Evolutionary conservation across 805 yeast genomes (phyloP).

Genomic region (Pichia sporocuriosa): DNA sequence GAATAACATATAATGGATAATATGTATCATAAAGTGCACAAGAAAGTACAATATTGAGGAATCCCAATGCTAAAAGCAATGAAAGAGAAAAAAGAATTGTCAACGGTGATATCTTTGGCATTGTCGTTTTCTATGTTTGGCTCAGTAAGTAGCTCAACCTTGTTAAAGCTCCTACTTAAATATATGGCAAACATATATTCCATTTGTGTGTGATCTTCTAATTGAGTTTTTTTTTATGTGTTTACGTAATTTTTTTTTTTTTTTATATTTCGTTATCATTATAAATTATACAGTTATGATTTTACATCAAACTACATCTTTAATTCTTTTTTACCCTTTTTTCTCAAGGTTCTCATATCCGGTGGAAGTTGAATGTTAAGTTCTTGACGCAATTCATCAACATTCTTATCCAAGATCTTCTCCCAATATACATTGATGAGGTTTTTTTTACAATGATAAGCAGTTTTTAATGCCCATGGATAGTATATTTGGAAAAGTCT

Average conservation of each 20-base stretch:
- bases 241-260: too few relatives aligned
- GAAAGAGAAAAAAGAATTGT: constrained; percentile 71
- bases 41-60: constrained; percentile 77
- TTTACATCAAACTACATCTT: neutral
- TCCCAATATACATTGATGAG: constrained; percentile 93
- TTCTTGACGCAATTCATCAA: constrained; percentile 61
- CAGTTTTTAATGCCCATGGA: constrained; percentile 82
- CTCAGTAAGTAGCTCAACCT: too few relatives aligned
- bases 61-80: constrained; percentile 78
- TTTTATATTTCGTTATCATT: neutral
- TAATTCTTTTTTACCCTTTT: constrained; percentile 11
- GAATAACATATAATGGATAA: constrained; percentile 71
- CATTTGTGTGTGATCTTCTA: too few relatives aligned
- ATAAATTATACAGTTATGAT: too few relatives aligned
- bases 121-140: too few relatives aligned
- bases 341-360: constrained; percentile 63
- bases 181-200: too few relatives aligned
- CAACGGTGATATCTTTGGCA: constrained; percentile 32
- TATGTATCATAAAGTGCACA: constrained; percentile 85
- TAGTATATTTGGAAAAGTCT: constrained; percentile 64
- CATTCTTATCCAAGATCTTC: constrained; percentile 61
- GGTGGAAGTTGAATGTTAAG: constrained; percentile 75
- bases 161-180: too few relatives aligned
- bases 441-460: constrained; percentile 54
- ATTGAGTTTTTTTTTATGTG: too few relatives aligned